These are phyloP conservation scores for Mucor saturninus DNA, from an alignment of 371 early-diverging fungal species.

Conservation along the genomic window DNA sequence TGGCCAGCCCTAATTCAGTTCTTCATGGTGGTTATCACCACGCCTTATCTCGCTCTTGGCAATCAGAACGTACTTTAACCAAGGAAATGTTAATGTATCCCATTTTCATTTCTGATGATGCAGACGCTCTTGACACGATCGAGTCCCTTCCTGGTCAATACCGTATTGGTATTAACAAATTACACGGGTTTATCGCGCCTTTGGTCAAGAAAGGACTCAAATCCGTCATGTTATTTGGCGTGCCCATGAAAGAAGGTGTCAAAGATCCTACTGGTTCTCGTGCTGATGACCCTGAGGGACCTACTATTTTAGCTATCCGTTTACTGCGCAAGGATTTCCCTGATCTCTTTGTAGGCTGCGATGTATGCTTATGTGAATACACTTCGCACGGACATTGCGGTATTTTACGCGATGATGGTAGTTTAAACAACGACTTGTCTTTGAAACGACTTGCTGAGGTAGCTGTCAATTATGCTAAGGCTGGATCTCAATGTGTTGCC, in stretches of 20 bases:
- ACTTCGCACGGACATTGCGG: slow-evolving; percentile 97
- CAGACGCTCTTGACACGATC: slow-evolving; percentile 78
- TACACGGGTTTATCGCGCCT: slow-evolving; percentile 78
- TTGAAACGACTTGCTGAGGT: slow-evolving; percentile 87
- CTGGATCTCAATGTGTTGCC: slow-evolving; percentile 87
- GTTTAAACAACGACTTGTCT: slow-evolving; percentile 79
- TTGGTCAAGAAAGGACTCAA: slow-evolving; percentile 87
- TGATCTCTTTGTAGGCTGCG: slow-evolving; percentile 85
- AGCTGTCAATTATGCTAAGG: slow-evolving; percentile 85
- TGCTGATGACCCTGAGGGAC: slow-evolving; percentile 89
- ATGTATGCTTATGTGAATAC: slow-evolving; percentile 97
- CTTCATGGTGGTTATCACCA: slow-evolving; percentile 91
- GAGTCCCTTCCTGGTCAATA: slow-evolving; percentile 87
- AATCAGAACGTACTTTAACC: slow-evolving; percentile 68
- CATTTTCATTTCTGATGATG: slow-evolving; percentile 88
- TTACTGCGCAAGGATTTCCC: slow-evolving; percentile 83
- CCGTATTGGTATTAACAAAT: slow-evolving; percentile 81
- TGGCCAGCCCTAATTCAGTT: slow-evolving; percentile 56
- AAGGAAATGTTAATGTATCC: slow-evolving; percentile 90
- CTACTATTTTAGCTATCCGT: slow-evolving; percentile 85
- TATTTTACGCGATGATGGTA: slow-evolving; percentile 79
- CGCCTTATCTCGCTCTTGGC: slow-evolving; percentile 82
- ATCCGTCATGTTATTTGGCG: slow-evolving; percentile 93
- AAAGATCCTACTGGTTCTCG: slow-evolving; percentile 81
- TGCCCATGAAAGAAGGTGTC: slow-evolving; percentile 73